A percentile compares a stretch with the other conserved stretches of the same genome.
Conservation (phyloP, 2,329 filamentous ascomycete genomes). For the Beauveria caledonica region DNA sequence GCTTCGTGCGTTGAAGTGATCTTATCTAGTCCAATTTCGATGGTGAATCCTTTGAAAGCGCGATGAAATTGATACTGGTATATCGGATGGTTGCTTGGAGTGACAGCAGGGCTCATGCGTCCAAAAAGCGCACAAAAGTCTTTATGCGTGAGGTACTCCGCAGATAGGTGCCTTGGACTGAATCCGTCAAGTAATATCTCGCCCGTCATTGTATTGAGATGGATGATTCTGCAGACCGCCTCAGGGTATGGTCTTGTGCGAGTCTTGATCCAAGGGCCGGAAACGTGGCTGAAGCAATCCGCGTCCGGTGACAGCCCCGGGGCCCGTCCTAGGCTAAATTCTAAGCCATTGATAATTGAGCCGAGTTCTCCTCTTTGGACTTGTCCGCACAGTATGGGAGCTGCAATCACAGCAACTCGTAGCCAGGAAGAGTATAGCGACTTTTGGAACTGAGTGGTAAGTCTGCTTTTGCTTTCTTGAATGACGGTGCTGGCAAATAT, state of each 20-base stretch:
- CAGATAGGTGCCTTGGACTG: not conserved
- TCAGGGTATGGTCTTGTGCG: accelerated
- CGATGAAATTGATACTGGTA: not conserved
- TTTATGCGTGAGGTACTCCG: not conserved
- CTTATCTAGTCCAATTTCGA: not conserved
- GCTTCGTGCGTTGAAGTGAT: accelerated
- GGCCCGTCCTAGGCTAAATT: not conserved
- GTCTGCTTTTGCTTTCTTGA: not conserved
- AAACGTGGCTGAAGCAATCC: not conserved
- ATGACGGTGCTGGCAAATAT: not conserved
- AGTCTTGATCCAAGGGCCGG: not conserved
- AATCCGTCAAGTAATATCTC: not conserved
- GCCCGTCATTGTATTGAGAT: not conserved
- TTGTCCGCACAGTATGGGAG: not conserved
- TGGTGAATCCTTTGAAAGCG: not conserved
- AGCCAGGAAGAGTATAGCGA: not conserved
- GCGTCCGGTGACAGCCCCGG: not conserved
- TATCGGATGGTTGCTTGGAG: not conserved
- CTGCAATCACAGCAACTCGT: not conserved
- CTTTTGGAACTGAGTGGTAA: not conserved
- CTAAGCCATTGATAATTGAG: accelerated
- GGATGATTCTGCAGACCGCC: conserved; percentile 5
- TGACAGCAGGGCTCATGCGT: not conserved
- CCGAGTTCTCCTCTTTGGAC: not conserved
- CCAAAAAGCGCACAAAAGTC: conserved; percentile 1